Percentiles rank a stretch among this genome's conserved stretches.
Evolutionary conservation across 108 stramenopile genomes (phyloP).

Genomic region (Cyclotella cryptica): DNA sequence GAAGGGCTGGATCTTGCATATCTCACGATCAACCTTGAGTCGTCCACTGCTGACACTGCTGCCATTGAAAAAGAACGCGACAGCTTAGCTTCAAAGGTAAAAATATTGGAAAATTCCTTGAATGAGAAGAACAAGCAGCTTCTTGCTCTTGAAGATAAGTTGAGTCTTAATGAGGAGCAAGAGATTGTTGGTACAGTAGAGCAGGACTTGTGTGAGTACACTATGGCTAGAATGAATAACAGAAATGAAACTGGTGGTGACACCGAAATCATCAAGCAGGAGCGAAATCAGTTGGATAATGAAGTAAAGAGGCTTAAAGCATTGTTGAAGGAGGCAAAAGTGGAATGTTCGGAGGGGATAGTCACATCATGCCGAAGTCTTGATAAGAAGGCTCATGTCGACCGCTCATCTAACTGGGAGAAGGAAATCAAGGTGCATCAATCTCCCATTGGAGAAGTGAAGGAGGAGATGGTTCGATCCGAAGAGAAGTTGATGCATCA

Average conservation of each 20-base stretch:
- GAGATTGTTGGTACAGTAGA: neutral
- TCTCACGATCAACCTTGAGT: neutral
- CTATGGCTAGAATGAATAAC: neutral
- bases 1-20: neutral
- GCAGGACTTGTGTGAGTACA: conserved; percentile 2
- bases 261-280: neutral
- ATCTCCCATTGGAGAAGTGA: neutral
- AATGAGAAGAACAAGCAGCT: neutral
- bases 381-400: neutral
- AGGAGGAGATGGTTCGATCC: neutral
- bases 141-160: neutral
- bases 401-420: neutral
- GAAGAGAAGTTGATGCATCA: neutral
- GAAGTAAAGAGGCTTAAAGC: conserved; percentile 2
- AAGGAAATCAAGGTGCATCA: neutral
- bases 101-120: conserved; percentile 6
- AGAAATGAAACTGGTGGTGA: neutral
- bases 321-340: neutral
- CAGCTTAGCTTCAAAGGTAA: neutral
- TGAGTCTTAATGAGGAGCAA: neutral
- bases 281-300: conserved; percentile 11
- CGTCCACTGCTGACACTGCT: neutral
- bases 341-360: neutral
- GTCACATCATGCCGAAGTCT: neutral
- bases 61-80: neutral